Percentiles rank a stretch among this genome's conserved stretches.
phyloP scores from a whole-genome alignment of 1,284 basidiomycete species.

The Heterobasidion parviporum region DNA sequence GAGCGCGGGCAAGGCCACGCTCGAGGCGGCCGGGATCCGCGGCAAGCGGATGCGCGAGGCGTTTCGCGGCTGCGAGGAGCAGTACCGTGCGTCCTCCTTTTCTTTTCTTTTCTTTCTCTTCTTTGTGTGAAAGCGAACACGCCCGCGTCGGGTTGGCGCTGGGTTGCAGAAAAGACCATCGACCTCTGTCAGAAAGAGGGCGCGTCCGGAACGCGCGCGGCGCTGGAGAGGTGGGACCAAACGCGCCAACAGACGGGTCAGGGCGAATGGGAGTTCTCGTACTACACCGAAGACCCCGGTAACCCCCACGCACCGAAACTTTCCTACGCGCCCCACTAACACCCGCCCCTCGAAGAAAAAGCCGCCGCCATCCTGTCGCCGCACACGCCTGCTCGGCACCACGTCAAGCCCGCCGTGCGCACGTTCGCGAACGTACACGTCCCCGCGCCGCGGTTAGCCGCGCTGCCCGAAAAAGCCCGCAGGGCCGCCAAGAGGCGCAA shows the following conservation, averaged over 20 bases:
- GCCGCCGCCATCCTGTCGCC: slow-evolving; percentile 8
- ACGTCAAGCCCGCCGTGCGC: slow-evolving; percentile 9
- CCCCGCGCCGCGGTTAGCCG: slow-evolving; percentile 23
- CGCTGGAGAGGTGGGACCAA: slow-evolving; percentile 7
- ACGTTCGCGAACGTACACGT: slow-evolving; percentile 17
- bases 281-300: slow-evolving; percentile 7
- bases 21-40: slow-evolving; percentile 48
- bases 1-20: slow-evolving; percentile 43
- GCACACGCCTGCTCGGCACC: slow-evolving; percentile 1
- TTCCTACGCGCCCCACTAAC: not conserved
- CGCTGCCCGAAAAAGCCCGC: slow-evolving; percentile 9
- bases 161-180: no score
- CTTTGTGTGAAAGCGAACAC: no score
- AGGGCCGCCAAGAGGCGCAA: not conserved
- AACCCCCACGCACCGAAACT: not conserved
- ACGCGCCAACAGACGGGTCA: slow-evolving; percentile 7
- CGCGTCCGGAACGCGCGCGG: not conserved
- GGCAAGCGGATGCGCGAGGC: slow-evolving; percentile 33
- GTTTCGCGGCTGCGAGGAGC: slow-evolving; percentile 36
- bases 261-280: slow-evolving; percentile 12
- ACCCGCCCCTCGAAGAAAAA: not conserved
- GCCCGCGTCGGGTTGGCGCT: no score
- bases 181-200: no score
- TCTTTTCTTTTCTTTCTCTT: not conserved
- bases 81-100: slow-evolving; percentile 34